These are phyloP conservation scores for Meredithiella fracta DNA, from an alignment of 2,329 filamentous ascomycete genomes.

Conservation along the genomic window DNA sequence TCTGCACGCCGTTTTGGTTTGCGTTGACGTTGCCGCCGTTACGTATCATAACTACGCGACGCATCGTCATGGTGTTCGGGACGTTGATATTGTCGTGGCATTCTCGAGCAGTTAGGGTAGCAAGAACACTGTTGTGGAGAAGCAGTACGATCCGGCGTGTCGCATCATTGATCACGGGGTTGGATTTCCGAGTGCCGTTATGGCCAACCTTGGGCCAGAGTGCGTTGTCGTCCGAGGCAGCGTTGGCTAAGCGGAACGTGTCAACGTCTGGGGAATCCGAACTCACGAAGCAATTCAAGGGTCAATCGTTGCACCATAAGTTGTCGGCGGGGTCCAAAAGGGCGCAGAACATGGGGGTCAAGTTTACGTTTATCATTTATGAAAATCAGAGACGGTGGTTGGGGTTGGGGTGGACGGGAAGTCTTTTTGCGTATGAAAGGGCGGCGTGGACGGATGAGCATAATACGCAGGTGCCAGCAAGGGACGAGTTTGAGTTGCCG, in stretches of 20 bases:
- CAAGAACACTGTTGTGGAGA: constrained; percentile 78
- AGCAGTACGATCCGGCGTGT: constrained; percentile 57
- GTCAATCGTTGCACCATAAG: constrained; percentile 17
- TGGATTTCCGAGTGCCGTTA: constrained; percentile 34
- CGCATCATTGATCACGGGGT: constrained; percentile 62
- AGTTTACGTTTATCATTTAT: constrained; percentile 91
- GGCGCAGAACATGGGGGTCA: constrained; percentile 48
- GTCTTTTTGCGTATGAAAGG: constrained; percentile 77
- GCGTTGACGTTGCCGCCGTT: constrained; percentile 65
- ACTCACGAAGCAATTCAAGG: constrained; percentile 28
- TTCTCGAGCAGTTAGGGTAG: constrained; percentile 68
- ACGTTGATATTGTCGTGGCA: constrained; percentile 86
- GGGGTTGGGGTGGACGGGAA: constrained; percentile 86
- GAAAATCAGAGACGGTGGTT: constrained; percentile 95
- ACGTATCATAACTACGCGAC: constrained; percentile 69
- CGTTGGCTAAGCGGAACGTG: constrained; percentile 16
- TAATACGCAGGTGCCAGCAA: constrained; percentile 60
- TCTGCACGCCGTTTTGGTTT: constrained; percentile 81
- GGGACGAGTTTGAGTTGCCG: constrained; percentile 49
- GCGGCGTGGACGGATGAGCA: constrained; percentile 93
- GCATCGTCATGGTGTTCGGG: constrained; percentile 70
- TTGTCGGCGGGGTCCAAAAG: background rate
- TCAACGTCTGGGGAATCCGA: constrained; percentile 29
- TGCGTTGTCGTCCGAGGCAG: constrained; percentile 12
- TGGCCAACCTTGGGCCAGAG: constrained; percentile 8